Evolutionary conservation across 257 asterid species (phyloP).

Genomic region (Primulina tabacum): DNA sequence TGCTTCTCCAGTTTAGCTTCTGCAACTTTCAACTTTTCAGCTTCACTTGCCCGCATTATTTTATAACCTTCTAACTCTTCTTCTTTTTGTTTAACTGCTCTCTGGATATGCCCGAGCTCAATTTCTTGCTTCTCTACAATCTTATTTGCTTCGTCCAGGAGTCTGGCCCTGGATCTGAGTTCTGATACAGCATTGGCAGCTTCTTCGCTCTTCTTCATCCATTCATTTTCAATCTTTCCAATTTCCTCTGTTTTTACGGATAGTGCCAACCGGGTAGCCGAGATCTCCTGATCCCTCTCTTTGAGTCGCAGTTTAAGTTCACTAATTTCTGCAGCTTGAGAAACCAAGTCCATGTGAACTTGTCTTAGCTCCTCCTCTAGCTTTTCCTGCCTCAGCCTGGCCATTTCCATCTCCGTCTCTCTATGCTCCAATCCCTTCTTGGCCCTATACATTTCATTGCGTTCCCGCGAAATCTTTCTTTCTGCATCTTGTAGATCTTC

Average conservation of each 20-base stretch:
- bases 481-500: conserved; percentile 76
- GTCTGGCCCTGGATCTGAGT: conserved; percentile 53
- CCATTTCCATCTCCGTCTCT: conserved; percentile 47
- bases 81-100: conserved; percentile 56
- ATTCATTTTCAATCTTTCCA: conserved; percentile 44
- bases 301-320: conserved; percentile 54
- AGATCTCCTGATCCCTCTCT: conserved; percentile 58
- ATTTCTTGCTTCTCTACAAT: conserved; percentile 60
- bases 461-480: conserved; percentile 47
- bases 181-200: conserved; percentile 51
- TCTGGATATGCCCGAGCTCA: conserved; percentile 59
- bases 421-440: conserved; percentile 54
- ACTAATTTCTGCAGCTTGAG: conserved; percentile 58
- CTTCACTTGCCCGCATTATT: conserved; percentile 41
- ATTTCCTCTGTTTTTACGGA: conserved; percentile 60
- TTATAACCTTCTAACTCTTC: conserved; percentile 45
- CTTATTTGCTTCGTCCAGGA: conserved; percentile 61
- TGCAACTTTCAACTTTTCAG: conserved; percentile 47
- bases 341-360: conserved; percentile 57
- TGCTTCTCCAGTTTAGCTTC: conserved; percentile 70
- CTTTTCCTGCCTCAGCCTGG: conserved; percentile 52
- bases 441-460: conserved; percentile 44
- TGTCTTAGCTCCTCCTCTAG: conserved; percentile 65
- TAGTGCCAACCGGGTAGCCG: conserved; percentile 43
- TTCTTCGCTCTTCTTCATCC: conserved; percentile 57